phyloP scores from a whole-genome alignment of 2,329 filamentous ascomycete genomes.

The Botryosphaeria agaves region DNA sequence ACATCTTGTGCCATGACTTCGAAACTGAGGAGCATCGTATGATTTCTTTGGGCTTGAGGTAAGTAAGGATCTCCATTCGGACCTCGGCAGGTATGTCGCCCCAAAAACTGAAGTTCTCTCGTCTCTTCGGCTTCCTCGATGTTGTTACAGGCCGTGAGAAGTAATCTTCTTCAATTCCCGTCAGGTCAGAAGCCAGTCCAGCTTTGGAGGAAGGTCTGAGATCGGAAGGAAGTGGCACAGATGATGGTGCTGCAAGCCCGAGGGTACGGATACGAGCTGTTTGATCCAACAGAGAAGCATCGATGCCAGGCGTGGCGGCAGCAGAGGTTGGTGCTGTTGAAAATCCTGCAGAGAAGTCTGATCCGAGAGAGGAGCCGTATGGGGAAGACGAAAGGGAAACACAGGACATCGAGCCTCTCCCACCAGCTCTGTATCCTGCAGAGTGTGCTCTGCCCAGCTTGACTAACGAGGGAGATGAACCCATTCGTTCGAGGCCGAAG shows the following conservation, averaged over 20 bases:
- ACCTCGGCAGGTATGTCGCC: slow-evolving; percentile 66
- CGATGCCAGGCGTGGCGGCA: slow-evolving; percentile 25
- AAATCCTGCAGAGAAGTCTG: slow-evolving; percentile 38
- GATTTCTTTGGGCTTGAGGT: slow-evolving; percentile 63
- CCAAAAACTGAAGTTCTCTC: slow-evolving; percentile 52
- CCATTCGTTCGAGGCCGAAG: slow-evolving; percentile 61
- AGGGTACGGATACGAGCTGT: slow-evolving; percentile 38
- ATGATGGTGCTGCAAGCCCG: slow-evolving; percentile 33
- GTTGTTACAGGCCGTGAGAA: slow-evolving; percentile 21
- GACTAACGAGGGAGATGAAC: slow-evolving; percentile 58
- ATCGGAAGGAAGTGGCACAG: slow-evolving; percentile 47
- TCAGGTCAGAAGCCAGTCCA: slow-evolving; percentile 10
- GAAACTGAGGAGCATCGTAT: slow-evolving; percentile 62
- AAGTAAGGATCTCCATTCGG: slow-evolving; percentile 58
- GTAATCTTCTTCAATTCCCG: slow-evolving; percentile 26
- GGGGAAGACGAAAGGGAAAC: slow-evolving; percentile 39
- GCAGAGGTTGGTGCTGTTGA: slow-evolving; percentile 38
- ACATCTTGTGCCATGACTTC: slow-evolving; percentile 62
- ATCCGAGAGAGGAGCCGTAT: slow-evolving; percentile 35
- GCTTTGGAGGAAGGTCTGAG: slow-evolving; percentile 30
- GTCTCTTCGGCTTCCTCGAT: slow-evolving; percentile 15
- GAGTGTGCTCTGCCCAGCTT: slow-evolving; percentile 47
- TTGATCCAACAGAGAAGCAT: slow-evolving; percentile 32
- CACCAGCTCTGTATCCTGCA: slow-evolving; percentile 44
- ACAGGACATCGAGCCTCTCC: slow-evolving; percentile 48